These are phyloP conservation scores for Pisolithus marmoratus DNA, from an alignment of 768 basidiomycete genomes.

Conservation along the genomic window DNA sequence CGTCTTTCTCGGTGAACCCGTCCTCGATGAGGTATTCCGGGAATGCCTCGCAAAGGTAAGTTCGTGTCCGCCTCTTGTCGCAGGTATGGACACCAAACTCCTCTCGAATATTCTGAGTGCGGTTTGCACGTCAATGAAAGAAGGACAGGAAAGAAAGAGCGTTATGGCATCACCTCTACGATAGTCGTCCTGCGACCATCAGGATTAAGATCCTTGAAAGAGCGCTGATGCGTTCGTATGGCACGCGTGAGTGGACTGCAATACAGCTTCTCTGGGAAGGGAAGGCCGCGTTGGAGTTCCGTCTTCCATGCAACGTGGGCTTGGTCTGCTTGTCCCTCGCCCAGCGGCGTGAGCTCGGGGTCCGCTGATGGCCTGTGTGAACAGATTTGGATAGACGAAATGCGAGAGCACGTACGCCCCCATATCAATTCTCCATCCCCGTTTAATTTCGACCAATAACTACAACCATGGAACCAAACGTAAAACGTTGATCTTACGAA, in stretches of 20 bases:
- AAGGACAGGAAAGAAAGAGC: background rate
- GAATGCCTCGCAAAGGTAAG: constrained; percentile 42
- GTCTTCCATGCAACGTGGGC: constrained; percentile 42
- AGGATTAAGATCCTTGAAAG: constrained; percentile 38
- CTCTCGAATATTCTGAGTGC: constrained; percentile 59
- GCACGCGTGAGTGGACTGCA: constrained; percentile 63
- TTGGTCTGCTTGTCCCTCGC: constrained; percentile 48
- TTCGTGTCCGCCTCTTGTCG: constrained; percentile 50
- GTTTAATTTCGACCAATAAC: constrained; percentile 57
- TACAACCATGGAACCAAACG: constrained; percentile 17
- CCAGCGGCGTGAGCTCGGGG: constrained; percentile 54
- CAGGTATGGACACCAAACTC: constrained; percentile 65
- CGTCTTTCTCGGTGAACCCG: constrained; percentile 58
- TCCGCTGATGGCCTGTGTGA: constrained; percentile 42
- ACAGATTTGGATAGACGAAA: background rate
- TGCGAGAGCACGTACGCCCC: constrained; percentile 55
- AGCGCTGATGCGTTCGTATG: constrained; percentile 47
- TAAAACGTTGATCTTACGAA: background rate
- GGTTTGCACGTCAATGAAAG: background rate
- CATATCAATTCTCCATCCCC: constrained; percentile 63
- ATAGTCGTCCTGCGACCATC: constrained; percentile 34
- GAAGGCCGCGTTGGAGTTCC: constrained; percentile 38
- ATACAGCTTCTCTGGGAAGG: constrained; percentile 51
- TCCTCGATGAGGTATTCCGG: constrained; percentile 51
- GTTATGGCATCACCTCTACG: constrained; percentile 42